Base-by-base conservation (phyloP, 352 stramenopile genomes). In the Peronospora farinosa region DNA sequence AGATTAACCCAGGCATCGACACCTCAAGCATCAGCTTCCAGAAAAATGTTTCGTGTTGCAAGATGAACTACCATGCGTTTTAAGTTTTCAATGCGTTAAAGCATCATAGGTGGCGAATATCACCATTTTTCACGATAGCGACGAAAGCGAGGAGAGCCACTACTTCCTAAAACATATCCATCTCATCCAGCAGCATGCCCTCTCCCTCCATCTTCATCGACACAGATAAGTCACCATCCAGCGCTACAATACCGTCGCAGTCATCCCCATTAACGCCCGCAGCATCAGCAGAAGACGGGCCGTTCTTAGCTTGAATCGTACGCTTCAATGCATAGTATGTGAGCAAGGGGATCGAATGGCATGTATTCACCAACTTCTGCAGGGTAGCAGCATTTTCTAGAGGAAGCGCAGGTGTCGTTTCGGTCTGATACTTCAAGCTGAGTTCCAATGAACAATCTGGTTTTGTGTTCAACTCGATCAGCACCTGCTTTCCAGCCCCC, bases 171-270 rank as follows among this genome's bases (percentile, higher is more conserved):
- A 88, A 92, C 53, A 92, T 85, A 51, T 74, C 75, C 74, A 92
- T 92, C 46, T 92, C 81, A 47, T 90, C 81, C 59, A 92, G 57
- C 28, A 92, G 66, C 71, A 89, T 89, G 47, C 83, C 76, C 44
- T 86, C 81, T 30, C 78, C 78, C 32, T 92, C 81, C 46, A 92
- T 72, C 57, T 92, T 92, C 71, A 92, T 88, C 4, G 78, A 65
- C 7, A 77, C 74, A 1, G 72, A 72, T 30, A 92, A 48, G 17
- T 85, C 77, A 15, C 84, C 78, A 37, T 92, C 78, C 23, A 92
- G 58, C 25, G 76, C 75, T 9, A 72, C 74, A 32, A 92, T 92
- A 19, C 78, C 80, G 40, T 88, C 75, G 57, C 78, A 92, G 41
- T 89, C 74, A 28, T 80, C 76, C 1, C 62, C 78, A 21, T 62